Evolutionary conservation across 495 filamentous ascomycete genomes (phyloP).

Genomic region (Penicillium argentinense): DNA sequence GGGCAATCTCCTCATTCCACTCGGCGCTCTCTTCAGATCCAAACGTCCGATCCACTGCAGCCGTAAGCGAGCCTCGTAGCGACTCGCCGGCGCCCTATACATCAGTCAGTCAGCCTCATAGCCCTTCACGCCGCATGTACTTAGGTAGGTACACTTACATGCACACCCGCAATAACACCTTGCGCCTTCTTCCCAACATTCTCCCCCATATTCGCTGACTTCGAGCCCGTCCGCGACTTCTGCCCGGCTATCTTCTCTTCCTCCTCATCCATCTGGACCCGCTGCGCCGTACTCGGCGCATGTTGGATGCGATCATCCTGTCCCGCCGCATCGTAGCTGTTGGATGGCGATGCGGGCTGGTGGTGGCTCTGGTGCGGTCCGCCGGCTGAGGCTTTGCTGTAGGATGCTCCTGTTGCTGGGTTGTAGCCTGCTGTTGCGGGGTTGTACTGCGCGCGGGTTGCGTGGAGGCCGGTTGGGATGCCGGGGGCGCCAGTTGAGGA

Average conservation of each 20-base stretch:
- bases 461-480: slow-evolving; percentile 13
- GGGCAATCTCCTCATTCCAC: slow-evolving; percentile 38
- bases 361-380: slow-evolving; percentile 9
- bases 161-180: slow-evolving; percentile 31
- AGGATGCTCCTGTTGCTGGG: slow-evolving; percentile 29
- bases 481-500: slow-evolving; percentile 35
- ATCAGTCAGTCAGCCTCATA: background rate
- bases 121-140: too few relatives aligned
- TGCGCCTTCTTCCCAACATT: slow-evolving; percentile 18
- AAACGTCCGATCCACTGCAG: slow-evolving; percentile 41
- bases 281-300: slow-evolving; percentile 18
- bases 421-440: slow-evolving; percentile 24
- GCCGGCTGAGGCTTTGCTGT: slow-evolving; percentile 8
- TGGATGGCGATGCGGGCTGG: slow-evolving; percentile 3
- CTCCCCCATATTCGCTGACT: slow-evolving; percentile 1
- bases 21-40: slow-evolving; percentile 36
- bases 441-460: slow-evolving; percentile 24
- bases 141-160: too few relatives aligned
- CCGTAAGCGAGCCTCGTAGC: slow-evolving; percentile 40
- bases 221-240: background rate
- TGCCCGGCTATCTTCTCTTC: too few relatives aligned
- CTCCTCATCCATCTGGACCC: slow-evolving; percentile 11
- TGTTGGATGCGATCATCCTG: slow-evolving; percentile 16
- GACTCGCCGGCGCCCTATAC: slow-evolving; percentile 43
- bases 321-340: slow-evolving; percentile 8